Evolutionary conservation across 2,329 filamentous ascomycete species (phyloP).

Genomic region (Lasiodiplodia sp.): DNA sequence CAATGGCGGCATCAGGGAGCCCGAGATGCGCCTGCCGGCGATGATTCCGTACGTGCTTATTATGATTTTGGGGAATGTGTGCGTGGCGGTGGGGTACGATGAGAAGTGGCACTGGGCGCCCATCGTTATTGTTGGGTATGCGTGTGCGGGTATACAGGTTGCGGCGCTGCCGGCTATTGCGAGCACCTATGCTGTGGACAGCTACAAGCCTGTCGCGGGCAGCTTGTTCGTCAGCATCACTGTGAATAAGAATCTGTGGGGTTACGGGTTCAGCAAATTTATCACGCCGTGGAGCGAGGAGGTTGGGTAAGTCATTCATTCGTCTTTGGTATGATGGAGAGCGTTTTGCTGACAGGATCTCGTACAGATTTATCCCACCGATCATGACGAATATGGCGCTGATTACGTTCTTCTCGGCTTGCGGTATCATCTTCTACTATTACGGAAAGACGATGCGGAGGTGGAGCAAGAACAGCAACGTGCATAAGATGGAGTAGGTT

Average conservation of each 20-base stretch:
- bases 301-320: slow-evolving; percentile 46
- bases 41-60: slow-evolving; percentile 65
- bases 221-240: slow-evolving; percentile 67
- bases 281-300: slow-evolving; percentile 61
- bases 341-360: background rate
- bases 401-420: slow-evolving; percentile 61
- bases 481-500: slow-evolving; percentile 57
- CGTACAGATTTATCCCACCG: slow-evolving; percentile 54
- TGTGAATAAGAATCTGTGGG: slow-evolving; percentile 70
- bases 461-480: slow-evolving; percentile 62
- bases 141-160: slow-evolving; percentile 65
- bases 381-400: slow-evolving; percentile 68
- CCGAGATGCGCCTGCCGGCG: slow-evolving; percentile 64
- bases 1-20: slow-evolving; percentile 64
- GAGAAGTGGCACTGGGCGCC: slow-evolving; percentile 62
- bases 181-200: slow-evolving; percentile 67
- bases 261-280: slow-evolving; percentile 66
- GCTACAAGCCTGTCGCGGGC: slow-evolving; percentile 69
- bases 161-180: slow-evolving; percentile 66
- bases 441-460: slow-evolving; percentile 65
- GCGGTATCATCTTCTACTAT: slow-evolving; percentile 64
- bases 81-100: slow-evolving; percentile 62
- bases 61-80: slow-evolving; percentile 64
- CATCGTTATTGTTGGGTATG: slow-evolving; percentile 66
- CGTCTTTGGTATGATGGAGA: background rate